phyloP scores from a whole-genome alignment of 208 protist genomes.

The Trypanosoma brucei region DNA sequence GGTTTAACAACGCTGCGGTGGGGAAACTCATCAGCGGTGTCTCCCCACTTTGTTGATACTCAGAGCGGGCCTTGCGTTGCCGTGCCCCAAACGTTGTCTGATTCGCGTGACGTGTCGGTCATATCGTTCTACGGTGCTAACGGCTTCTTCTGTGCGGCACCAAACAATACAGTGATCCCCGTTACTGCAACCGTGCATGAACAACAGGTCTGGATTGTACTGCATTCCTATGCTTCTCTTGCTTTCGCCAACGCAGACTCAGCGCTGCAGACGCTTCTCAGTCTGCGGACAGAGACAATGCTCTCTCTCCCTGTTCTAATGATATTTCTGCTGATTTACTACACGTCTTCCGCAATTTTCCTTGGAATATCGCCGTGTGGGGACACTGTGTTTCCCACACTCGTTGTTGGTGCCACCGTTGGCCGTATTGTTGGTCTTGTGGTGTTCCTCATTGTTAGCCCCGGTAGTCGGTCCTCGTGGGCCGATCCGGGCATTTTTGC shows the following conservation, averaged over 20 bases:
- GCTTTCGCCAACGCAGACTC: conserved; percentile 50
- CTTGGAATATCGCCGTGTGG: conserved; percentile 34
- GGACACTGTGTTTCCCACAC: conserved; percentile 19
- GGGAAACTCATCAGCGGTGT: not conserved
- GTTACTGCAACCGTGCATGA: not conserved
- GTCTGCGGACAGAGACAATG: conserved; percentile 34
- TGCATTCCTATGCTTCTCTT: conserved; percentile 50
- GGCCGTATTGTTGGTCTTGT: conserved; percentile 29
- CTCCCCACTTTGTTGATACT: not conserved
- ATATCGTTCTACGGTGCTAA: conserved; percentile 53
- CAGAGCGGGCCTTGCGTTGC: conserved; percentile 24
- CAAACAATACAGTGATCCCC: not conserved
- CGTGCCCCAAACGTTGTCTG: conserved; percentile 32
- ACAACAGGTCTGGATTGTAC: conserved; percentile 25
- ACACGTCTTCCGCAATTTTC: conserved; percentile 38
- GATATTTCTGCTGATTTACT: conserved; percentile 39
- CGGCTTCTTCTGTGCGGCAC: conserved; percentile 35
- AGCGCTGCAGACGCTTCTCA: conserved; percentile 40
- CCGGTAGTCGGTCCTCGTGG: conserved; percentile 18
- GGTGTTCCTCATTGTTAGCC: conserved; percentile 11
- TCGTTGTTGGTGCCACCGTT: conserved; percentile 31
- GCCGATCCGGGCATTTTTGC: conserved; percentile 51
- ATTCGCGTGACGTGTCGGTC: conserved; percentile 32
- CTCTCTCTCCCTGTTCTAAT: conserved; percentile 25
- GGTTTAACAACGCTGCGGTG: not conserved